These are phyloP conservation scores for Colletotrichum chrysophilum DNA, from an alignment of 2,329 filamentous ascomycete genomes.

Conservation along the genomic window DNA sequence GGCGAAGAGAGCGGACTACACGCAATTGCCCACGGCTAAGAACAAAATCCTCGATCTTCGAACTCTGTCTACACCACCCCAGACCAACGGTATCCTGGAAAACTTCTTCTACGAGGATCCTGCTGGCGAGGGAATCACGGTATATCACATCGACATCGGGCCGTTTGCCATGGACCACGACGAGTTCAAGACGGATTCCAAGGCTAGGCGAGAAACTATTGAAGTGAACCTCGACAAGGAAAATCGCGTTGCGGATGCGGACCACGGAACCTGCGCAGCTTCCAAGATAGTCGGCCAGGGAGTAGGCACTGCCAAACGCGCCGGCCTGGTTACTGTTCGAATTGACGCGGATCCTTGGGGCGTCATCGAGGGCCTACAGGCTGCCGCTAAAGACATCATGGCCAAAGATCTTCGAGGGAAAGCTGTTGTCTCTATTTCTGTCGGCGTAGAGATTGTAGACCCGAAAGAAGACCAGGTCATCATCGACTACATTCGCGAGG, in stretches of 20 bases:
- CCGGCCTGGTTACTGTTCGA: not conserved
- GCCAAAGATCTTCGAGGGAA: not conserved
- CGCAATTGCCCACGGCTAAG: not conserved
- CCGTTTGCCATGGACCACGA: not conserved
- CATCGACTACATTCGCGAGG: not conserved
- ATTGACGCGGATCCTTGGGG: not conserved
- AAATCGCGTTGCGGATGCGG: not conserved
- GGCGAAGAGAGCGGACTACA: not conserved
- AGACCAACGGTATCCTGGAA: not conserved
- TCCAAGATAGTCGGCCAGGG: not conserved
- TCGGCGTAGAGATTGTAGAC: not conserved
- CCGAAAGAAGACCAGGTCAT: too few relatives aligned
- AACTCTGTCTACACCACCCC: not conserved
- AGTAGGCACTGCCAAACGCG: not conserved
- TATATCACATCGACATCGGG: not conserved
- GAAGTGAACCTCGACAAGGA: not conserved
- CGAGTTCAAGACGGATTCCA: not conserved
- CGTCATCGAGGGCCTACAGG: not conserved
- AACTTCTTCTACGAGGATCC: not conserved
- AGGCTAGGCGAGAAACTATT: not conserved
- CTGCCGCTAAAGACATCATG: not conserved
- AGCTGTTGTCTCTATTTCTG: not conserved
- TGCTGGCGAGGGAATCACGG: not conserved
- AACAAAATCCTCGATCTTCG: not conserved
- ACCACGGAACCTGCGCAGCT: not conserved